Conservation (phyloP, 805 yeast genomes). For the Candida gorgasii region DNA sequence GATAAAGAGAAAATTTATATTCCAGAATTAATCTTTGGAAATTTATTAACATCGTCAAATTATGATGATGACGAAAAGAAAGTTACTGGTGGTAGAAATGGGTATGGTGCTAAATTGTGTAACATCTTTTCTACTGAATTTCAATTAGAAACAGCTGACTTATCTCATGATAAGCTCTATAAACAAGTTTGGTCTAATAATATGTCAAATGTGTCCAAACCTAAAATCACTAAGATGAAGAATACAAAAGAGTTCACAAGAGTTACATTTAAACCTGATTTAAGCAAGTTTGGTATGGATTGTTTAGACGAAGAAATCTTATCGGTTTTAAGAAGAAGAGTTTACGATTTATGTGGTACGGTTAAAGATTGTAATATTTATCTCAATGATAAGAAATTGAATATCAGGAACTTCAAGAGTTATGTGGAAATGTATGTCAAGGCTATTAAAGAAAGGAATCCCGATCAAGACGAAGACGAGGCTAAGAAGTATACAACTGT, state of each 20-base stretch:
- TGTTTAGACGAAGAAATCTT: constrained; percentile 77
- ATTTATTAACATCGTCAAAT: constrained; percentile 89
- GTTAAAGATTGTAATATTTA: constrained; percentile 78
- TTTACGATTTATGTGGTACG: constrained; percentile 93
- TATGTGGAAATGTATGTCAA: constrained; percentile 89
- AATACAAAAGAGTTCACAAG: constrained; percentile 78
- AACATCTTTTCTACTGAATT: constrained; percentile 92
- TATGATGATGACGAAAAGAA: constrained; percentile 94
- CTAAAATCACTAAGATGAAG: constrained; percentile 62
- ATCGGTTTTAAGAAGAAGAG: constrained; percentile 88
- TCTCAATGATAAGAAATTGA: constrained; percentile 71
- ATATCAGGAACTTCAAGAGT: constrained; percentile 73
- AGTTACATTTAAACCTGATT: constrained; percentile 85
- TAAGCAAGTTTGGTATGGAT: constrained; percentile 83
- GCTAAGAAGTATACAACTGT: constrained; percentile 45
- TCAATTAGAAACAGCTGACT: constrained; percentile 85
- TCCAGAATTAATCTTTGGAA: constrained; percentile 96
- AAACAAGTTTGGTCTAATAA: constrained; percentile 84
- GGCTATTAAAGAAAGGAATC: constrained; percentile 60
- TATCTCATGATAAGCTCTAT: constrained; percentile 59
- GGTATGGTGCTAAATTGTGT: constrained; percentile 96
- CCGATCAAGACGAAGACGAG: constrained; percentile 38
- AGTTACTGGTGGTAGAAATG: constrained; percentile 98
- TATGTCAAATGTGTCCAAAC: constrained; percentile 77
- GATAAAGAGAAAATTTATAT: constrained; percentile 88